These are phyloP conservation scores for Leersia perrieri DNA, from an alignment of 176 grass and related monocot genomes.

Conservation along the genomic window DNA sequence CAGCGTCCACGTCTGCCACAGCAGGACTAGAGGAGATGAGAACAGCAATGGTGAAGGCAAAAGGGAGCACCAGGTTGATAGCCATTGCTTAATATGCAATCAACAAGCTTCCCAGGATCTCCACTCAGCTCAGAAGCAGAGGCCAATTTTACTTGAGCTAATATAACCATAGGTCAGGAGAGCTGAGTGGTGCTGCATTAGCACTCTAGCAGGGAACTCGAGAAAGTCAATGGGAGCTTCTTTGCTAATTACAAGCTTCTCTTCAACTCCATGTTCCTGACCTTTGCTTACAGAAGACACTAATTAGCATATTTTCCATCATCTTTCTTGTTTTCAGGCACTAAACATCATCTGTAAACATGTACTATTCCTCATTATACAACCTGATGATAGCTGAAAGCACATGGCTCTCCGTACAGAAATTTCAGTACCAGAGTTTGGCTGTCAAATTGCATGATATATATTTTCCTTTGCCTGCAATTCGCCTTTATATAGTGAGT, in stretches of 20 bases:
- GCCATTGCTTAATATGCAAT: slow-evolving; percentile 53
- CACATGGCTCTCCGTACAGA: background rate
- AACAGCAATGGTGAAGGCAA: slow-evolving; percentile 23
- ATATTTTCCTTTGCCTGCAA: background rate
- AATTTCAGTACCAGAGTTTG: background rate
- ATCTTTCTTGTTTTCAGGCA: background rate
- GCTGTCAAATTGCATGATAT: slow-evolving; percentile 19
- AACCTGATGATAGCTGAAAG: background rate
- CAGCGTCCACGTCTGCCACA: background rate
- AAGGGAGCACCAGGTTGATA: slow-evolving; percentile 30
- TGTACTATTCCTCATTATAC: background rate
- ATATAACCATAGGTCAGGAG: slow-evolving; percentile 28
- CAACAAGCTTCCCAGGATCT: background rate
- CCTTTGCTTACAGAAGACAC: slow-evolving; percentile 45
- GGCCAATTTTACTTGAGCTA: background rate
- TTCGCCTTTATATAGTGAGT: slow-evolving; percentile 6
- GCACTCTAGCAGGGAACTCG: slow-evolving; percentile 50
- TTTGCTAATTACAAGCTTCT: slow-evolving; percentile 48
- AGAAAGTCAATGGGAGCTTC: slow-evolving; percentile 42
- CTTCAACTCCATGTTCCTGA: slow-evolving; percentile 36
- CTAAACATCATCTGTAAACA: background rate
- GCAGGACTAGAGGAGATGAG: slow-evolving; percentile 25
- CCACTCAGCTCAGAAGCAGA: background rate
- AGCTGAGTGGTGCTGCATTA: background rate
- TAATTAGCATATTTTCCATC: slow-evolving; percentile 6